Evolutionary conservation across 2,329 filamentous ascomycete genomes (phyloP), one percentile per base, ranked within the genome.

Genomic region (Penicillium sp.): DNA sequence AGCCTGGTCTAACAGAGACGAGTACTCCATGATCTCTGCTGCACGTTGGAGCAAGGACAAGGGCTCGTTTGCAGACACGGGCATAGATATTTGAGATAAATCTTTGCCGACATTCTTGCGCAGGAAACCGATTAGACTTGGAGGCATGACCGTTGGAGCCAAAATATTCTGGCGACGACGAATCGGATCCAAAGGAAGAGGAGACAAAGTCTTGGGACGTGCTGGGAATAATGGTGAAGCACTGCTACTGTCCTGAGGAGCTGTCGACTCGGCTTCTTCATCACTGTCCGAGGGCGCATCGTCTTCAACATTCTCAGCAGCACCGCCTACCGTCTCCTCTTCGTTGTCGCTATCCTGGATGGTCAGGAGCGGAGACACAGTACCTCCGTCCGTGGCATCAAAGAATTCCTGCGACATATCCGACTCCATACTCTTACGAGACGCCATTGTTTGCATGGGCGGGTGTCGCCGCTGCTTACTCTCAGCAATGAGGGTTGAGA

Each of bases 31-130:
- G 61, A 91, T 86, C 68, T 98, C 93, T 0, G 91, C 86, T 3
- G 90, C 79, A 50, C 91, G 85, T 67, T 98, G 93, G 4, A 97
- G 76, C 9, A 95, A 73, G 0, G 91, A 96, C 1, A 84, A 81
- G 0, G 93, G 93, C 65, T 98, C 93, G 68, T 98, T 98, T 20
- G 91, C 85, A 4, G 91, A 95, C 1, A 96, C 93, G 0, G 93
- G 93, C 91, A 97, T 97, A 39, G 89, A 90, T 55, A 98, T 95
- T 2, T 89, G 94, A 50, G 89, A 95, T 40, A 98, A 75, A 68
- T 98, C 93, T 69, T 98, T 98, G 63, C 93, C 93, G 8, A 97
- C 93, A 59, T 98, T 98, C 69, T 97, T 98, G 57, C 93, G 84
- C 26, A 97, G 77, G 66, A 97, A 95, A 0, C 88, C 87, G 56